A percentile compares a stretch with the other conserved stretches of the same genome.
phyloP scores from a whole-genome alignment of 176 grass and related monocot genomes.

The Eleusine coracana region DNA sequence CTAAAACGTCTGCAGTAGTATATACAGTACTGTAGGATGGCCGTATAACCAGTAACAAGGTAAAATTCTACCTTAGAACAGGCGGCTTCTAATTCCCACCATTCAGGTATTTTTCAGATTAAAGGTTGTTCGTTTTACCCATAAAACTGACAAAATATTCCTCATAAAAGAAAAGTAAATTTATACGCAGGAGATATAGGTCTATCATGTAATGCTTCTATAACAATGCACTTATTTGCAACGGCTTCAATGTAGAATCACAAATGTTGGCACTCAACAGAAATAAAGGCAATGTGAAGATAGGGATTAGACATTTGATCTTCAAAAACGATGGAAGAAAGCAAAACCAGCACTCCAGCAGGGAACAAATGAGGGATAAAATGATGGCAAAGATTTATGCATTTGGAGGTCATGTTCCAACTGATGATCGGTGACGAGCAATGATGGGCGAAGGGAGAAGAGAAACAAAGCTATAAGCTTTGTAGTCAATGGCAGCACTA shows the following conservation, averaged over 20 bases:
- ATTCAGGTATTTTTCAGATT: background rate
- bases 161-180: no score
- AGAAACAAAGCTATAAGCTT: background rate
- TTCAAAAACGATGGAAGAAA: constrained; percentile 23
- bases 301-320: constrained; percentile 47
- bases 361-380: constrained; percentile 46
- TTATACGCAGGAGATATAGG: no score
- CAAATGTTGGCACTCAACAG: background rate
- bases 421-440: background rate
- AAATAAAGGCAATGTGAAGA: constrained; percentile 16
- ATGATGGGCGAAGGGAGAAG: constrained; percentile 21
- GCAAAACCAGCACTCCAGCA: constrained; percentile 20
- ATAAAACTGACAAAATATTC: background rate
- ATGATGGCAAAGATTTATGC: constrained; percentile 3
- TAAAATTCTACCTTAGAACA: background rate
- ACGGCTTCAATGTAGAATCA: constrained; percentile 1
- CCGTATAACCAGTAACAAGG: background rate
- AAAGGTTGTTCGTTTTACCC: background rate
- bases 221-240: background rate
- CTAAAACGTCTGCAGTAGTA: background rate
- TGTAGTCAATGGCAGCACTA: constrained; percentile 39
- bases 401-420: constrained; percentile 24
- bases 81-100: background rate
- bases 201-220: background rate
- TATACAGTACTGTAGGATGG: background rate